phyloP scores from a whole-genome alignment of 768 basidiomycete genomes.

The Cubamyces lactineus region DNA sequence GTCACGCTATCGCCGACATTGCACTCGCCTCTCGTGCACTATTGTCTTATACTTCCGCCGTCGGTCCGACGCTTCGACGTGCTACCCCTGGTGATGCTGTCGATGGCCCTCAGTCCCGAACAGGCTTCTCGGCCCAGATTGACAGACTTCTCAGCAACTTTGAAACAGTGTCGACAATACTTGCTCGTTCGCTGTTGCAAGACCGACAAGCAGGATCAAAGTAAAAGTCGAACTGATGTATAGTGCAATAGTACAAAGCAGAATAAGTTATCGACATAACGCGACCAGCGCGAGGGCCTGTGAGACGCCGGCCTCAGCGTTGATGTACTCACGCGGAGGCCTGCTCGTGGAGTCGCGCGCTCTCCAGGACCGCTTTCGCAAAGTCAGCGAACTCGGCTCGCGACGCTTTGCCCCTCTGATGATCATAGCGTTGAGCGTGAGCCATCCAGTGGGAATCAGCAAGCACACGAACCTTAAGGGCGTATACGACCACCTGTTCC shows the following conservation, averaged over 20 bases:
- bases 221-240: not conserved
- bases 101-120: not conserved
- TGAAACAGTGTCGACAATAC: too few relatives aligned
- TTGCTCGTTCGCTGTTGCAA: too few relatives aligned
- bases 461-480: conserved; percentile 53
- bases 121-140: not conserved
- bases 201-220: too few relatives aligned
- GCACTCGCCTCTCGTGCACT: not conserved
- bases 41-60: not conserved
- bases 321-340: not conserved
- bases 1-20: not conserved
- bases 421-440: not conserved
- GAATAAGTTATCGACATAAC: conserved; percentile 5
- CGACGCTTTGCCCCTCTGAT: conserved; percentile 31
- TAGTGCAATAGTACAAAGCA: not conserved
- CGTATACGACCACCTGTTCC: conserved; percentile 61
- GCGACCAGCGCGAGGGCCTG: conserved; percentile 6
- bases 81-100: not conserved
- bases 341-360: conserved; percentile 8
- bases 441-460: not conserved
- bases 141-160: too few relatives aligned
- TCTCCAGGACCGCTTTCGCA: conserved; percentile 24
- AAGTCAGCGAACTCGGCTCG: conserved; percentile 32
- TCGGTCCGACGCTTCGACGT: conserved; percentile 6
- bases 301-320: not conserved